A percentile compares a stretch with the other conserved stretches of the same genome.
These are phyloP conservation scores for Pistacia integerrima DNA, from an alignment of 345 rosid species.

Conservation along the genomic window DNA sequence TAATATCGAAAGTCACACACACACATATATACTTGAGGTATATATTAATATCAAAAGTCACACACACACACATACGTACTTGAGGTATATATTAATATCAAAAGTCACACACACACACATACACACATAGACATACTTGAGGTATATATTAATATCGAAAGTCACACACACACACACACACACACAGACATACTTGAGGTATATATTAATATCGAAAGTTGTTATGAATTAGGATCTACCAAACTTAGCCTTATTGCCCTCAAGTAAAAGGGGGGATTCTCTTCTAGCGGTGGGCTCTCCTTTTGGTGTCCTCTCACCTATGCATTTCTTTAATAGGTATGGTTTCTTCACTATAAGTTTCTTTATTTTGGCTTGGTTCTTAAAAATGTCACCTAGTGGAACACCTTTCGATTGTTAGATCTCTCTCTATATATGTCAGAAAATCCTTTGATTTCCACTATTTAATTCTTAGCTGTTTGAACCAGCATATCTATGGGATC, in stretches of 20 bases:
- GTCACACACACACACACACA: no score
- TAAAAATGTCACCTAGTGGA: neutral
- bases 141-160: no score
- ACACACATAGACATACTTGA: no score
- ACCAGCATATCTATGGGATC: constrained; percentile 83
- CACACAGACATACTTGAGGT: neutral
- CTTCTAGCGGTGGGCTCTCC: constrained; percentile 92
- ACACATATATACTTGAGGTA: no score
- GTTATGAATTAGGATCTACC: constrained; percentile 57
- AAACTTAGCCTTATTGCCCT: constrained; percentile 37
- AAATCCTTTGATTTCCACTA: neutral
- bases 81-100: no score
- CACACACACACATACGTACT: no score
- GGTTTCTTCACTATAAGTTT: constrained; percentile 18
- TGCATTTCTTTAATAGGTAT: constrained; percentile 91
- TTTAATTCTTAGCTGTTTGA: constrained; percentile 29
- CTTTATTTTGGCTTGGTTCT: constrained; percentile 15
- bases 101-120: no score
- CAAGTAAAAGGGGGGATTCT: constrained; percentile 60
- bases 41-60: no score
- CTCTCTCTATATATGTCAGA: neutral
- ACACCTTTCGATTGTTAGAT: neutral
- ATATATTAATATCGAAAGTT: constrained; percentile 18
- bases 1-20: constrained; percentile 12
- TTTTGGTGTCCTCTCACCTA: constrained; percentile 84